These are phyloP conservation scores for Croton setiger DNA, from an alignment of 441 rosid species.

Conservation along the genomic window DNA sequence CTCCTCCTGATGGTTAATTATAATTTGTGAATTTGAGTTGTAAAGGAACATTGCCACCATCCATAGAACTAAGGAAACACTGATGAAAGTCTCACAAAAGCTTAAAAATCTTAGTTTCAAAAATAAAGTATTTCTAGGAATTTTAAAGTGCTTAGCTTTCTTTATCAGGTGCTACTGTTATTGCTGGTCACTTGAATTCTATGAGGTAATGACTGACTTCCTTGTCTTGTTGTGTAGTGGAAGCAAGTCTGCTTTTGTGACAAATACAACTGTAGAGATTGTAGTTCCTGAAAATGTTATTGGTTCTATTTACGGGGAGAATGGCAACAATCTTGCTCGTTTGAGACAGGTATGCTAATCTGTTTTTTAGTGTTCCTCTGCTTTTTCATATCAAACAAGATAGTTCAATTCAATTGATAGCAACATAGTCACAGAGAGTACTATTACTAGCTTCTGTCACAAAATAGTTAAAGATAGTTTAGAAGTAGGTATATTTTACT, in stretches of 20 bases:
- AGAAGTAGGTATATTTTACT: background rate
- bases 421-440: background rate
- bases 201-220: conserved; percentile 16
- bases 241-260: conserved; percentile 69
- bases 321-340: conserved; percentile 66
- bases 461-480: background rate
- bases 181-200: background rate
- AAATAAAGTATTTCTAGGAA: background rate
- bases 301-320: conserved; percentile 76
- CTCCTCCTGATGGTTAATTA: background rate
- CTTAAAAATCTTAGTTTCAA: background rate
- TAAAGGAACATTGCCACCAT: background rate
- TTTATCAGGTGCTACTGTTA: background rate
- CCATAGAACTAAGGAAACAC: background rate
- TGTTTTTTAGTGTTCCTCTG: background rate
- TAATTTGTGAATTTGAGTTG: background rate
- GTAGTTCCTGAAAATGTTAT: conserved; percentile 66
- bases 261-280: conserved; percentile 84
- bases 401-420: background rate
- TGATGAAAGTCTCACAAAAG: background rate
- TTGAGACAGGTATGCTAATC: conserved; percentile 69
- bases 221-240: conserved; percentile 49
- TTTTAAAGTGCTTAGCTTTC: background rate
- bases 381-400: background rate
- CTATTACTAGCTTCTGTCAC: background rate